Conservation (phyloP, 768 basidiomycete genomes). For the Tulasnella sp. region DNA sequence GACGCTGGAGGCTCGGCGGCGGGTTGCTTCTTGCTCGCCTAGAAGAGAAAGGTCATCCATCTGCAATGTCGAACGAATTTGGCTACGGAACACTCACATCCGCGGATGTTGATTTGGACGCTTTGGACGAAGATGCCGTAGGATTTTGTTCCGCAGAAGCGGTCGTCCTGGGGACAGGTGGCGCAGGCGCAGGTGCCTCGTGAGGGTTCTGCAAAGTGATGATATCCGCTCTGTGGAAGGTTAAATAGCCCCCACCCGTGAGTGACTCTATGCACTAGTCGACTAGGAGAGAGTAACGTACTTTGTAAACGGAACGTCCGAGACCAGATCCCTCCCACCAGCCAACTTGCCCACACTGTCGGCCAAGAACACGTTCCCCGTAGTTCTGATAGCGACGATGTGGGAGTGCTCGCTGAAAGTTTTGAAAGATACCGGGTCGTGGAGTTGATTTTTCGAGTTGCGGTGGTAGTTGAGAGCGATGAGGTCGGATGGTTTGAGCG, state of each 20-base stretch:
- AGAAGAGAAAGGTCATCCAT: conserved; percentile 18
- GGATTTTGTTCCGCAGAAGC: conserved; percentile 29
- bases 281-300: conserved; percentile 25
- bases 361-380: conserved; percentile 86
- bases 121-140: background rate
- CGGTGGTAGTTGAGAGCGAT: conserved; percentile 73
- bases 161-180: conserved; percentile 18
- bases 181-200: conserved; percentile 20
- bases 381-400: conserved; percentile 79
- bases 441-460: conserved; percentile 75
- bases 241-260: conserved; percentile 5
- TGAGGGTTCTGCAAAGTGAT: conserved; percentile 92
- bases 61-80: background rate
- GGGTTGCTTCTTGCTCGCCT: conserved; percentile 10
- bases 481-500: conserved; percentile 58
- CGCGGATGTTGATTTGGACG: background rate
- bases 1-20: conserved; percentile 7
- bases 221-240: conserved; percentile 66
- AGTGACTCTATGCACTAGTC: background rate
- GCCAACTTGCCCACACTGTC: conserved; percentile 59
- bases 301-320: conserved; percentile 78
- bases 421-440: conserved; percentile 97
- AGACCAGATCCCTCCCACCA: conserved; percentile 74
- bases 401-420: conserved; percentile 94
- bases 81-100: background rate